Base-by-base conservation (phyloP, 768 basidiomycete species). In the Gloeopeniophorella convolvens region DNA sequence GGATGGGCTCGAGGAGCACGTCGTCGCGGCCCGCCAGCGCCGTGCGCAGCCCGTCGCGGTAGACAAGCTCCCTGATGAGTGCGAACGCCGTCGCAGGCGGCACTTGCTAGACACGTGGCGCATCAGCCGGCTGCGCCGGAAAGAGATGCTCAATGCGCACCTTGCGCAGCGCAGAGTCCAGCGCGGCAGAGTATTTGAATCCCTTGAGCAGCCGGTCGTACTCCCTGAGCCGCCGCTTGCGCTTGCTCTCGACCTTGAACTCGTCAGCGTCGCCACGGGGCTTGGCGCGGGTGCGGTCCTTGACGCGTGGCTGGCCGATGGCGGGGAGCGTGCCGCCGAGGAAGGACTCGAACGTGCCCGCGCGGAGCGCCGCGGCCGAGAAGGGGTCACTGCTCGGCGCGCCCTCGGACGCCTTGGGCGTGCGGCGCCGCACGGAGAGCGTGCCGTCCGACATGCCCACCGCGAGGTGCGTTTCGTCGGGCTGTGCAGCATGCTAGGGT, bases 371-470 rank as follows among this genome's bases (percentile, higher is more conserved):
- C 0, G 73, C 62, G 8, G 60, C 59, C 18, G 70, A 65, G 51
- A 71, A 65, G 10, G 47, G 65, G 45, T 64, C 60, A 37, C 70
- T 67, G 2, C 59, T 48, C 36, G 65, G 59, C 3, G 67, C 65
- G 0, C 68, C 60, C 63, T 88, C 81, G n/a, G 77, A 78, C 0
- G 79, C 68, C 65, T 89, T 93, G 15, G 75, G 78, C 58, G 90
- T 86, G 51, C 94, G 79, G 58, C 90, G 78, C 24, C 96, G 89
- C 40, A 99, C 80, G n/a, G 94, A 94, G n/a, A 99, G 75, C 1
- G 95, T 97, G 2, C 95, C 95, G 63, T 98, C 96, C 13, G 92
- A 85, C 85, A 97, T 90, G n/a, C 96, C 96, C 1, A 89, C 89
- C 1, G 90, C 89, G 33, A 99, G 85, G 62, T 98, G 96, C 0